phyloP scores from a whole-genome alignment of 495 filamentous ascomycete genomes.

The Neurospora sublineolata region DNA sequence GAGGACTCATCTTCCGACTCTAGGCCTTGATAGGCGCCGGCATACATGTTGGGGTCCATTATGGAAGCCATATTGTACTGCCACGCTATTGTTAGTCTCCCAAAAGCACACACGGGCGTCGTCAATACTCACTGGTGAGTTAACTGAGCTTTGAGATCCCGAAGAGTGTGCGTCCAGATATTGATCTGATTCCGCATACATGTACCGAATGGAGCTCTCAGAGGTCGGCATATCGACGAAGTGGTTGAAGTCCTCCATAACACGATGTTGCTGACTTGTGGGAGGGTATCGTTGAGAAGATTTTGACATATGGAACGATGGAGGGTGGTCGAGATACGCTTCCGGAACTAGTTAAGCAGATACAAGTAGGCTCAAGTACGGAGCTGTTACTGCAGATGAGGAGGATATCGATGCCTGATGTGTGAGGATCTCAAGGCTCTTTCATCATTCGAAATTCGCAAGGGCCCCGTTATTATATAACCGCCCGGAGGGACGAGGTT shows the following conservation, averaged over 20 bases:
- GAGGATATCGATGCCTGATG: neutral
- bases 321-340: neutral
- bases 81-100: slow-evolving; percentile 1
- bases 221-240: slow-evolving; percentile 25
- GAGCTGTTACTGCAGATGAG: neutral
- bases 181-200: slow-evolving; percentile 28
- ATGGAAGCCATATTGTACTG: slow-evolving; percentile 27
- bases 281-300: neutral
- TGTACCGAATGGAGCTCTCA: slow-evolving; percentile 22
- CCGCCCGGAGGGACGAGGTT: neutral
- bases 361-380: neutral
- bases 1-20: slow-evolving; percentile 31
- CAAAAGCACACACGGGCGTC: neutral
- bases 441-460: neutral
- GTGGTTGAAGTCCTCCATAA: slow-evolving; percentile 23
- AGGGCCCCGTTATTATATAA: neutral
- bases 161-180: slow-evolving; percentile 29
- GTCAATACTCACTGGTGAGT: slow-evolving; percentile 23
- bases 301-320: neutral
- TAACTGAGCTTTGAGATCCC: slow-evolving; percentile 30
- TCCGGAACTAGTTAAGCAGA: neutral
- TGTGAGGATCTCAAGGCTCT: neutral
- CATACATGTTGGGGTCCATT: slow-evolving; percentile 14
- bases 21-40: slow-evolving; percentile 26
- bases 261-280: neutral